Base-by-base conservation (phyloP, 176 grass and related monocot genomes). In the Zoysia pacifica region DNA sequence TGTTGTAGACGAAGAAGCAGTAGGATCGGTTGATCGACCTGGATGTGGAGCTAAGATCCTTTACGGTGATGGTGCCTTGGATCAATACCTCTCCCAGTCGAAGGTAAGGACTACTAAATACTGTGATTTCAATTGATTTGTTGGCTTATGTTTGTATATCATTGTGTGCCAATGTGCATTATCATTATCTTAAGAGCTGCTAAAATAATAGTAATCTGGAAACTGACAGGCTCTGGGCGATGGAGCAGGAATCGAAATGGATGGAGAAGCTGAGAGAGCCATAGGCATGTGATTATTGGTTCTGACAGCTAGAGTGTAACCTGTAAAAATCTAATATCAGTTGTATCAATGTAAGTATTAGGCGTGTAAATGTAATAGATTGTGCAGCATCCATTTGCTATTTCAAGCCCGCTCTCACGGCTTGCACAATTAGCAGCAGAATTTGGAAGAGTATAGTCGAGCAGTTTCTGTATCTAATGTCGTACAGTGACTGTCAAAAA, bases 21-120 rank as follows among this genome's bases (percentile, higher is more conserved):
- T 99, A 62, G 97, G 97, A 78, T 86, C 82, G 37, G 76, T 81
- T 40, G 88, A 99, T 16, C 87, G n/a, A 85, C 81, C 93, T 79
- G 97, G 97, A 14, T 88, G 75, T 28, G 93, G 97, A 78, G 93
- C 97, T 5, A 99, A 99, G 85, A 90, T 99, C 82, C 85, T 99
- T 71, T 84, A 79, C 2, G 93, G 97, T 2, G 88, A 95, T 42
- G 88, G 91, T 48, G 90, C 93, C 70, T 85, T 99, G 67, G 97
- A 96, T 48, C 65, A 4, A 5, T 99, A 91, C 80, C 70, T 95
- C 55, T 92, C 87, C 50, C 40, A 86, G 52, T 62, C 77, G 12
- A 93, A 96, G 66, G 78, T 76, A 73, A 73, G 47, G 68, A 81
- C 85, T 66, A 50, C 38, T 64, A 63, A 79, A 6, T 66, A 49